Base-by-base conservation (phyloP, 106 monocot species). In the Dendrobium chrysotoxum region DNA sequence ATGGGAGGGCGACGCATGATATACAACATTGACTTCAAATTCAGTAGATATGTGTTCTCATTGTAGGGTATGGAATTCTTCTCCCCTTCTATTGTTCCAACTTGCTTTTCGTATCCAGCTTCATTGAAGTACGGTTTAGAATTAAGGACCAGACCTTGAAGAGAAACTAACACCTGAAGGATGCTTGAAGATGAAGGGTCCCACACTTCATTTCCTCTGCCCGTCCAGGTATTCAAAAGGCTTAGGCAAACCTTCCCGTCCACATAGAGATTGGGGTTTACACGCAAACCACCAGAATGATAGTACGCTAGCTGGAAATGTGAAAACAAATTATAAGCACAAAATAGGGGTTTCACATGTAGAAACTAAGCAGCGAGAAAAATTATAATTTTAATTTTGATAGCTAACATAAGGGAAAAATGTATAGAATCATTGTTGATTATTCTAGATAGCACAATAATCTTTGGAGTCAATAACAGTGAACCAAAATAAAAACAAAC, bases 141-240 rank as follows among this genome's bases (percentile, higher is more conserved):
- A 84, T 99, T 99, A 38, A 99, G 89, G 64, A 99, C 99, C 80
- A 99, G 81, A 16, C 99, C 99, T 81, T 99, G 99, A 67, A 99
- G 84, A n/a, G 99, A 99, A 65, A 99, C 99, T 21, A 99, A 74
- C 35, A 99, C 95, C 54, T 99, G 99, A 84, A 99, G 95, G 57
- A 99, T 90, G 75, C 93, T 99, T 15, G 99, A 99, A 1, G 91
- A 88, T 31, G 93, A 90, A 61, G 93, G 86, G 53, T 99, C 95
- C 99, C 99, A 99, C 53, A 99, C 90, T 90, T 99, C 99, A 81
- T 91, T 93, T 78, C 93, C 99, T 85, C 86, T 95, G 57, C 99
- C 99, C 11, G 89, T 86, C 99, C 99, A 99, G 68, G 99, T 99
- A 80, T 99, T 95, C 64, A 99, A 84, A 46, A 99, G 91, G 74